Base-by-base conservation (phyloP, 1,139 yeast genomes). In the Taphrina communis region DNA sequence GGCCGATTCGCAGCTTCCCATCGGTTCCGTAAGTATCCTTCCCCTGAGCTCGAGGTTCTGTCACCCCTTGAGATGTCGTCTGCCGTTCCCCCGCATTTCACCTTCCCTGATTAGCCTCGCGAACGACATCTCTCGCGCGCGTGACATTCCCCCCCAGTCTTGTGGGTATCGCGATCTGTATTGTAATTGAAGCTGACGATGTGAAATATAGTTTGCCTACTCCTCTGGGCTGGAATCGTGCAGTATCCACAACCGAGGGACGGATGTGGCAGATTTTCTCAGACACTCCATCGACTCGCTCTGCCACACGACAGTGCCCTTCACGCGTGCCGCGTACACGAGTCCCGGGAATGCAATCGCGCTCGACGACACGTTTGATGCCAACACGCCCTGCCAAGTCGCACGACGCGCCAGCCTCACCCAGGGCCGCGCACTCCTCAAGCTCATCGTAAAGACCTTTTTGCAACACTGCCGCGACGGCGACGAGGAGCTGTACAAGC, bases 191-290 rank as follows among this genome's bases (percentile, higher is more conserved):
- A 42, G 31, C 53, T 50, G 53, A 50, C 53, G 4, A 21, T 35
- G 53, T n/a, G 53, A 50, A 35, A 5, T 50, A 19, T 52, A 65
- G 56, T 69, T 69, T 61, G 68, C 71, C 12, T 69, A 56, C 58
- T 69, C 71, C 36, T 69, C 65, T 31, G 71, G 71, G 14, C 60
- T 69, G 9, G 71, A 69, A 51, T 69, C 71, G 11, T 58, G 53
- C 39, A 38, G 62, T 21, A 52, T 57, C 2, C 71, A 69, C 50
- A 51, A 52, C 11, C 44, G n/a, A 25, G 57, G 44, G 11, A 52
- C 58, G 6, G 50, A 63, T 17, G 60, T 68, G 42, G 66, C 46
- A 21, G 44, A 25, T 19, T 69, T 69, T 35, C 44, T 69, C n/a
- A 31, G 41, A n/a, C 66, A 59, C 41, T 65, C 69, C 36, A 21